Evolutionary conservation across 192 early-diverging fungal genomes (phyloP), one percentile per base, ranked within the genome.

Genomic region (Entomortierella lignicola): DNA sequence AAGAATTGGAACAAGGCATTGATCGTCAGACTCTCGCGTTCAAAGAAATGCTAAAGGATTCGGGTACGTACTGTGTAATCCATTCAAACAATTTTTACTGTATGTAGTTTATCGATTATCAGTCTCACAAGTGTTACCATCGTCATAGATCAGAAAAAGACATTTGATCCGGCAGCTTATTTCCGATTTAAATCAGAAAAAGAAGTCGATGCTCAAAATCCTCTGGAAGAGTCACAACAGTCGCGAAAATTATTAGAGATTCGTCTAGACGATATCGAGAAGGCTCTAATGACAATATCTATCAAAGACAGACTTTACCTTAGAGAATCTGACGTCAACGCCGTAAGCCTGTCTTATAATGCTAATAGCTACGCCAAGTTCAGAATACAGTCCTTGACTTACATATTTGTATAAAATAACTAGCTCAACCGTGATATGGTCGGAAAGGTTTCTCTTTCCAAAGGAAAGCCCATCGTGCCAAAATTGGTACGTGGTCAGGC

Each of bases 181-280:
- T 70, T 79, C 42, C 66, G 68, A 25, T 79, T 79, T 68, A 79
- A 79, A 27, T 79, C 75, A 27, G 75, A 79, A 20, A 69, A 79
- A 57, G 75, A 70, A 21, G 68, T 79, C 6, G 75, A 79, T 27
- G 27, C 48, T 5, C 67, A 70, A 43, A 67, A 79, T 39, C 48
- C 61, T 42, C 42, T 64, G 32, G 75, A 69, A n/a, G 66, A 79
- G n/a, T 65, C 67, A 2, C 75, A 79, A 18, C 68, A 69, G 58
- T 51, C 68, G 10, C 61, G 75, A 23, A 79, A 79, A 34, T 18
- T 79, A 21, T 31, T 79, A 25, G 75, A 79, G 25, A 57, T 79
- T 31, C 61, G 67, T 1, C 37, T 79, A 18, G 50, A 69, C 18
- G 75, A 70, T 30, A 69, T 70, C 61, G 75, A 70, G 29, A 50